phyloP scores from a whole-genome alignment of 192 early-diverging fungal species.

The Coemansia sp. region DNA sequence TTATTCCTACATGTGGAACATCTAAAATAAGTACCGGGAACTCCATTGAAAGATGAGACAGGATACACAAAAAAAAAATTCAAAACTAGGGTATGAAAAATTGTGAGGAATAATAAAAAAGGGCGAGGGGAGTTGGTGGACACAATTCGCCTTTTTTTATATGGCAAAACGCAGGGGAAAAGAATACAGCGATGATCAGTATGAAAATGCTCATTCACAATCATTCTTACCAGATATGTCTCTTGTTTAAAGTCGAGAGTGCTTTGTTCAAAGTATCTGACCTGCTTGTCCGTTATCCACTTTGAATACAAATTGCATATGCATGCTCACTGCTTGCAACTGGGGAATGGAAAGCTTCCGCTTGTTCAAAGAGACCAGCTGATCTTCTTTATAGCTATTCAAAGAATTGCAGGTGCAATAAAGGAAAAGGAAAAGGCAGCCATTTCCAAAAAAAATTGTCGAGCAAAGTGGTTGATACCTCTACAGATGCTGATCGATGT shows the following conservation, averaged over 20 bases:
- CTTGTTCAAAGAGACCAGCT: neutral
- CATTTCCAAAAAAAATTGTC: neutral
- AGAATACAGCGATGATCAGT: neutral
- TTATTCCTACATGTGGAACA: no score
- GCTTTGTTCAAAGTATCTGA: neutral
- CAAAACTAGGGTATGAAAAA: no score
- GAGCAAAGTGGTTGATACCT: no score
- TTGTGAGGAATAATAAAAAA: neutral
- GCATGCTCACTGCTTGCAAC: neutral
- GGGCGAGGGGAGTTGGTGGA: neutral
- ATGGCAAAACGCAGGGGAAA: neutral
- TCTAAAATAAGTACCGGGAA: no score
- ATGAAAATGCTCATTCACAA: neutral
- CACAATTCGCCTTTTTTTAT: neutral
- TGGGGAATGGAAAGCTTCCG: neutral
- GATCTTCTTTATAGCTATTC: neutral
- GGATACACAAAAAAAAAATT: no score
- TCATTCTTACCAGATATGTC: neutral
- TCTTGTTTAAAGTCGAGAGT: neutral
- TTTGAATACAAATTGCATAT: neutral
- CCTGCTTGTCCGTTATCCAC: neutral
- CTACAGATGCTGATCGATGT: no score
- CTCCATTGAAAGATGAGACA: no score
- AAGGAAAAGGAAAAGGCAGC: neutral
- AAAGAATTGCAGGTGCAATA: neutral